Evolutionary conservation across 1,284 basidiomycete species (phyloP).

Genomic region (Apiotrichum mycotoxinovorans): DNA sequence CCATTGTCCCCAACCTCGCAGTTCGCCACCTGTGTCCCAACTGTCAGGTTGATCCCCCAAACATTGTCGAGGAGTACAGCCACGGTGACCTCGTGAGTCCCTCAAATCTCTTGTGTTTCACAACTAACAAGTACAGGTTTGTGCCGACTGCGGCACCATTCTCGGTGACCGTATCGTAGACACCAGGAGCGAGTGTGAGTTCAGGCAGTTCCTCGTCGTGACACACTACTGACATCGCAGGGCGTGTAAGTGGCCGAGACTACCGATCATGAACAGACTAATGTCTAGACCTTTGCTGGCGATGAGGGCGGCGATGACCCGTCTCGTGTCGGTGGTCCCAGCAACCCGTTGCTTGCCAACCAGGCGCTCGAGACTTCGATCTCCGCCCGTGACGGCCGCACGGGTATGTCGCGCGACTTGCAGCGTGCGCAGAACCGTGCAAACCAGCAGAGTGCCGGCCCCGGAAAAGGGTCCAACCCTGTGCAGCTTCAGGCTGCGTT

Average conservation of each 20-base stretch:
- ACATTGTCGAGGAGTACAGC: constrained; percentile 95
- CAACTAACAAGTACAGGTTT: constrained; percentile 49
- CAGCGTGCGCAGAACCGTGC: constrained; percentile 73
- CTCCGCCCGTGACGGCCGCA: constrained; percentile 88
- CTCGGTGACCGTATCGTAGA: constrained; percentile 95
- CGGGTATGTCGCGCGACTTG: constrained; percentile 84
- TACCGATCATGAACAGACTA: neutral
- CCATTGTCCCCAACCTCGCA: constrained; percentile 59
- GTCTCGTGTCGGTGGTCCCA: constrained; percentile 96
- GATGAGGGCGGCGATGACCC: constrained; percentile 96
- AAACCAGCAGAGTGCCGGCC: constrained; percentile 58
- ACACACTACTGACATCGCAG: constrained; percentile 23
- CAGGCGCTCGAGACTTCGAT: constrained; percentile 75
- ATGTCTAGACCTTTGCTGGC: constrained; percentile 86
- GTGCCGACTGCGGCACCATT: constrained; percentile 91
- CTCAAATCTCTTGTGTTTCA: too few species aligned
- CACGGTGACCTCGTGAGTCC: constrained; percentile 82
- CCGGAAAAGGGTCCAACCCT: constrained; percentile 74
- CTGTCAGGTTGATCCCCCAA: constrained; percentile 85
- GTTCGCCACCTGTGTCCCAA: constrained; percentile 92
- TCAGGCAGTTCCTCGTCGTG: neutral
- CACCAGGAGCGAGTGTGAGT: constrained; percentile 88
- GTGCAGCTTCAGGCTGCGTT: constrained; percentile 88
- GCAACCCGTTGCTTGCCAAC: constrained; percentile 72
- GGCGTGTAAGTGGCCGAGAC: constrained; percentile 62